A percentile compares a stretch with the other conserved stretches of the same genome.
Evolutionary conservation across 2,329 filamentous ascomycete species (phyloP).

Genomic region (Neonectria hederae): DNA sequence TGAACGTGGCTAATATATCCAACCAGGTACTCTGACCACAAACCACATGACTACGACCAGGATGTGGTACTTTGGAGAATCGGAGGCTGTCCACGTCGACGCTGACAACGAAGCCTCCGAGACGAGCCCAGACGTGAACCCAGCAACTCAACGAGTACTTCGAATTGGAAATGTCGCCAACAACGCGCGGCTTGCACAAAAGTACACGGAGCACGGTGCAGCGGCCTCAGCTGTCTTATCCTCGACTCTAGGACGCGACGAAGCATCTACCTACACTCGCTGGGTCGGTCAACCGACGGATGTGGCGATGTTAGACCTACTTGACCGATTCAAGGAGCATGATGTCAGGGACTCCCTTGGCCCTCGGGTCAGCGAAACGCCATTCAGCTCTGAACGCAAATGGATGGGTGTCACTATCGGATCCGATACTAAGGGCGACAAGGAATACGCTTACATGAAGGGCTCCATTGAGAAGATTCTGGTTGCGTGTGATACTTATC

Average conservation of each 20-base stretch:
- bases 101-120: constrained; percentile 65
- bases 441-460: constrained; percentile 93
- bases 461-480: constrained; percentile 90
- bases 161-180: constrained; percentile 97
- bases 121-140: constrained; percentile 64
- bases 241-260: constrained; percentile 74
- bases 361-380: constrained; percentile 83
- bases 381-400: constrained; percentile 96
- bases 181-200: constrained; percentile 82
- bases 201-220: constrained; percentile 74
- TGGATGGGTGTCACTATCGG: constrained; percentile 98
- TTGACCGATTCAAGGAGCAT: constrained; percentile 91
- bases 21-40: constrained; percentile 83
- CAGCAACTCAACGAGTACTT: constrained; percentile 81
- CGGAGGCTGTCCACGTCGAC: constrained; percentile 61
- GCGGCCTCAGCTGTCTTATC: constrained; percentile 81
- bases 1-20: constrained; percentile 28
- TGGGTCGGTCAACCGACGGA: constrained; percentile 98
- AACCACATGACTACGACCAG: constrained; percentile 99
- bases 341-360: constrained; percentile 89
- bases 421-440: constrained; percentile 65
- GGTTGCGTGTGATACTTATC: constrained; percentile 87
- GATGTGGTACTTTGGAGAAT: constrained; percentile 90
- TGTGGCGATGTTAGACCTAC: constrained; percentile 92
- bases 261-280: constrained; percentile 74